These are phyloP conservation scores for Cairneyella variabilis DNA, from an alignment of 495 filamentous ascomycete species.

Conservation along the genomic window DNA sequence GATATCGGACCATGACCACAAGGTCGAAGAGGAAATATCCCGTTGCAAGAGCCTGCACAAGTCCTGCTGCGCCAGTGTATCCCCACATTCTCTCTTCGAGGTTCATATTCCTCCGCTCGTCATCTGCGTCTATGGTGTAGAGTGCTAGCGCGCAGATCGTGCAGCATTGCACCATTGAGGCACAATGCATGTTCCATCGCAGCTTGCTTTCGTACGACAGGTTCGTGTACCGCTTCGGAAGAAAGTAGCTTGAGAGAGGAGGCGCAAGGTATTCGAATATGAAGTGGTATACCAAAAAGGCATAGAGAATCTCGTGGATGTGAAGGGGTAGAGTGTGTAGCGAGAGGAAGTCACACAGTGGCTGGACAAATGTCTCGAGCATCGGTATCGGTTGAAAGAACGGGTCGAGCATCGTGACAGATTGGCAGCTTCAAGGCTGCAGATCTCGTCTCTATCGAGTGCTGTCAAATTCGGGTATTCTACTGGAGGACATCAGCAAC, in stretches of 20 bases:
- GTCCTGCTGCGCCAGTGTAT: slow-evolving; percentile 77
- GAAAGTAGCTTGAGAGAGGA: slow-evolving; percentile 58
- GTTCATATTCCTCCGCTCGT: slow-evolving; percentile 68
- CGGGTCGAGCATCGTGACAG: slow-evolving; percentile 58
- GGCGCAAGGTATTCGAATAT: slow-evolving; percentile 74
- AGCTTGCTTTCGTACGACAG: slow-evolving; percentile 65
- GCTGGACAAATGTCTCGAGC: slow-evolving; percentile 46
- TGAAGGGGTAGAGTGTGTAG: slow-evolving; percentile 75
- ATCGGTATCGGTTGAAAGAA: slow-evolving; percentile 50
- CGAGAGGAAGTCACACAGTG: slow-evolving; percentile 51
- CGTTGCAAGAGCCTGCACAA: slow-evolving; percentile 77
- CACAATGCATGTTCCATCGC: slow-evolving; percentile 96
- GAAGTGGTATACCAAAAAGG: slow-evolving; percentile 70
- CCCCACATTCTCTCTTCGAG: slow-evolving; percentile 76
- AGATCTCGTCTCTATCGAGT: too few relatives aligned
- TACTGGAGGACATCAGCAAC: too few relatives aligned
- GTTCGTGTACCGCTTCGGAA: slow-evolving; percentile 64
- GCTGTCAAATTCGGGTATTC: too few relatives aligned
- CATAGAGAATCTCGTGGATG: slow-evolving; percentile 78
- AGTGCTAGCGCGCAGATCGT: slow-evolving; percentile 74
- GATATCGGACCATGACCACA: slow-evolving; percentile 61
- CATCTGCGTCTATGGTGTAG: slow-evolving; percentile 74
- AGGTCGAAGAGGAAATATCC: slow-evolving; percentile 98
- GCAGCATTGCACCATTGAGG: slow-evolving; percentile 79
- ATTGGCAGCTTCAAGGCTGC: neutral